Percentiles rank a stretch among this genome's conserved stretches.
These are phyloP conservation scores for Corylus heterophylla DNA, from an alignment of 306 rosid genomes.

Conservation along the genomic window DNA sequence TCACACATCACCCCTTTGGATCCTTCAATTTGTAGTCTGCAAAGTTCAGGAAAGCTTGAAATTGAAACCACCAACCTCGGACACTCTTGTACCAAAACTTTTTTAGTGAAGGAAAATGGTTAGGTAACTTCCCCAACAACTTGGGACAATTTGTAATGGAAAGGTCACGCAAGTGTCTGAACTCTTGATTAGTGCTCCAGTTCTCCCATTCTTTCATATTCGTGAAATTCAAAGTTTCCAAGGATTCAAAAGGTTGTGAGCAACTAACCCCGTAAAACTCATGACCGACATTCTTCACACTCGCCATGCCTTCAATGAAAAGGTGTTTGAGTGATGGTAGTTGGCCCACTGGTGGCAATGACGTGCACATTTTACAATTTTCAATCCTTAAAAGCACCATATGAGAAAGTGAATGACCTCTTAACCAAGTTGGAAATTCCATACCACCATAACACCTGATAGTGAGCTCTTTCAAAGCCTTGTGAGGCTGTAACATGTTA, in stretches of 20 bases:
- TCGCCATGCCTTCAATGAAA: background rate
- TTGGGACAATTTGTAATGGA: background rate
- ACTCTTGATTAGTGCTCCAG: background rate
- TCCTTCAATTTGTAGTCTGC: background rate
- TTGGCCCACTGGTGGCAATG: slow-evolving; percentile 6
- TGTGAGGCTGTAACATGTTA: background rate
- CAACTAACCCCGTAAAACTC: slow-evolving; percentile 8
- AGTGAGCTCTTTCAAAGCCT: background rate
- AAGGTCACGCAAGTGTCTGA: background rate
- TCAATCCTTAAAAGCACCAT: background rate
- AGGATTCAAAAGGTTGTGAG: background rate
- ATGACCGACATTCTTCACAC: background rate
- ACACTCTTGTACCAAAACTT: background rate
- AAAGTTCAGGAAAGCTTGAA: background rate
- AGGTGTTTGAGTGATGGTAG: background rate
- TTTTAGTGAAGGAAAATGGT: background rate
- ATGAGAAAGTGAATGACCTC: background rate
- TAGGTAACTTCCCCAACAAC: background rate
- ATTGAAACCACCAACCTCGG: background rate
- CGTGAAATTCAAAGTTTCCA: background rate
- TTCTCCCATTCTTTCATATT: background rate
- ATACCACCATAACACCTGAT: background rate
- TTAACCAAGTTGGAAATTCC: slow-evolving; percentile 8
- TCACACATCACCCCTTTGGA: background rate
- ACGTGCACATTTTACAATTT: background rate